Percentiles rank a stretch among this genome's conserved stretches.
phyloP scores from a whole-genome alignment of 352 stramenopile species.

The Phytopythium kandeliae region DNA sequence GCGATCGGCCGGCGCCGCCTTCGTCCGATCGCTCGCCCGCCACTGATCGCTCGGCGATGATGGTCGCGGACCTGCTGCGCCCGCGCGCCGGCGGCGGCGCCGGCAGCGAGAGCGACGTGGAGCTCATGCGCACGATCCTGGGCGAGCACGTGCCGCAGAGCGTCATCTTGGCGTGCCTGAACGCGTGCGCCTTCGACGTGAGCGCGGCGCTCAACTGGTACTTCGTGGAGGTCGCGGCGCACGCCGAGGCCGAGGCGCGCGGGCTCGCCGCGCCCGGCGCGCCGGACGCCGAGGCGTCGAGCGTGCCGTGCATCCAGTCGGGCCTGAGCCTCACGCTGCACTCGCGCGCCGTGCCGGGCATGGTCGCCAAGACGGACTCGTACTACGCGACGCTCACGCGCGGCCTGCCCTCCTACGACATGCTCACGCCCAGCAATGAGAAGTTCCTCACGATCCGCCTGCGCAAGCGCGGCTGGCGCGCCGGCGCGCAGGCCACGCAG shows the following conservation, averaged over 20 bases:
- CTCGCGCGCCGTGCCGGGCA: constrained; percentile 51
- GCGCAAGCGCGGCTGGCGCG: constrained; percentile 68
- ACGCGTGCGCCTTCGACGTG: constrained; percentile 80
- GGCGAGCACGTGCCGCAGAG: constrained; percentile 81
- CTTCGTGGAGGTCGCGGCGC: constrained; percentile 68
- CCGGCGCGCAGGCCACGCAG: constrained; percentile 29
- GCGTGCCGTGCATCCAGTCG: constrained; percentile 55
- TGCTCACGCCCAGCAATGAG: constrained; percentile 78
- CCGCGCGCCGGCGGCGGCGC: constrained; percentile 3
- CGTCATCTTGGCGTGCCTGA: constrained; percentile 80
- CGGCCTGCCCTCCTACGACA: constrained; percentile 70
- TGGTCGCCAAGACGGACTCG: constrained; percentile 84
- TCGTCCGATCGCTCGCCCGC: not conserved
- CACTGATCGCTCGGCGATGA: not conserved
- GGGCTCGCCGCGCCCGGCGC: constrained; percentile 2
- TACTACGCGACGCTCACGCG: constrained; percentile 80
- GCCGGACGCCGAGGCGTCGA: constrained; percentile 3
- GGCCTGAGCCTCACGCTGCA: constrained; percentile 76
- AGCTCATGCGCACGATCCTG: constrained; percentile 86
- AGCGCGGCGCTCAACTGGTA: constrained; percentile 85
- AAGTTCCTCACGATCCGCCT: constrained; percentile 79
- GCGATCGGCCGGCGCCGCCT: not conserved
- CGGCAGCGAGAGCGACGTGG: constrained; percentile 60
- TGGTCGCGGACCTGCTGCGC: constrained; percentile 6
- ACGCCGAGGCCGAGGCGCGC: constrained; percentile 12